phyloP scores from a whole-genome alignment of 192 early-diverging fungal genomes.

The Backusella tarrabulga region DNA sequence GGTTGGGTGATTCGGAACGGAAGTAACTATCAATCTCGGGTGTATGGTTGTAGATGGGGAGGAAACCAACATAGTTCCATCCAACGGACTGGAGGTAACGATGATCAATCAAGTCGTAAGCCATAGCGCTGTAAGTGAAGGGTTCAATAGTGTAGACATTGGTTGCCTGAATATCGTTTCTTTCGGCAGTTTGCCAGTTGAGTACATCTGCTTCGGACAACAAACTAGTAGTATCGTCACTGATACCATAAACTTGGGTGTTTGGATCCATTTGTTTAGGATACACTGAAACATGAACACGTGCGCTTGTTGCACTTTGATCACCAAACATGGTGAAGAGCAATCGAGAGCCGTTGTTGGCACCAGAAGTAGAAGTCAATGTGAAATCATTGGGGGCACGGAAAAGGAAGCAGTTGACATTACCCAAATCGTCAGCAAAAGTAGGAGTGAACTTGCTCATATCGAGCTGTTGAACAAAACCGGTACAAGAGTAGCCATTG shows the following conservation, averaged over 20 bases:
- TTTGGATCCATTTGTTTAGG: slow-evolving; percentile 39
- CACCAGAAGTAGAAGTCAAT: slow-evolving; percentile 28
- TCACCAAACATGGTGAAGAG: slow-evolving; percentile 33
- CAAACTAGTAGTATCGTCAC: background rate
- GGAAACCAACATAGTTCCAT: slow-evolving; percentile 41
- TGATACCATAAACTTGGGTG: slow-evolving; percentile 18
- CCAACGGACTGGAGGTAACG: slow-evolving; percentile 29
- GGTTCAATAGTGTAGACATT: slow-evolving; percentile 32
- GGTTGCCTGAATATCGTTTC: slow-evolving; percentile 27
- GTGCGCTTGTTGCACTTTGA: slow-evolving; percentile 20
- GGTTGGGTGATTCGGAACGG: slow-evolving; percentile 28
- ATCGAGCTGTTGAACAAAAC: slow-evolving; percentile 20
- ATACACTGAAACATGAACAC: slow-evolving; percentile 32
- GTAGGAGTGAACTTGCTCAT: slow-evolving; percentile 25
- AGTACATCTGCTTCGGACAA: slow-evolving; percentile 18
- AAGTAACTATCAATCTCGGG: slow-evolving; percentile 31
- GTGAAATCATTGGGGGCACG: slow-evolving; percentile 23
- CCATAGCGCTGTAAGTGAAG: slow-evolving; percentile 29
- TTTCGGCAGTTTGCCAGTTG: slow-evolving; percentile 32
- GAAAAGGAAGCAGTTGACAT: slow-evolving; percentile 31
- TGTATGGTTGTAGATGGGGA: slow-evolving; percentile 32
- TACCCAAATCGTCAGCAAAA: slow-evolving; percentile 31
- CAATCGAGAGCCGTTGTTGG: slow-evolving; percentile 33
- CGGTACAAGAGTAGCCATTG: slow-evolving; percentile 23
- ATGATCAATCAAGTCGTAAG: slow-evolving; percentile 29